Conservation (phyloP, 73 alveolate genomes). For the Paramecium sonneborni region DNA sequence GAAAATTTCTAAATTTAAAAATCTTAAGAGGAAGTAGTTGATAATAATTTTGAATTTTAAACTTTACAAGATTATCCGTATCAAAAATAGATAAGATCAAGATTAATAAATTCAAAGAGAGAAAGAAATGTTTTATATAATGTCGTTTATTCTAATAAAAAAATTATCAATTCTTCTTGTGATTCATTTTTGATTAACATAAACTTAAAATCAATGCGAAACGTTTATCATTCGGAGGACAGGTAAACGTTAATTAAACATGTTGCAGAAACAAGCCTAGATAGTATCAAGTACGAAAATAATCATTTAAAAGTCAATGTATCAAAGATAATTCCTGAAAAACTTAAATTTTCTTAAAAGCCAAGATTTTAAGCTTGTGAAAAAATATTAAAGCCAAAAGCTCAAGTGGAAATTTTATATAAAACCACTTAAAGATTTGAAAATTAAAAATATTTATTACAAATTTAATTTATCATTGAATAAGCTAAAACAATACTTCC, state of each 20-base stretch:
- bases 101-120: not conserved
- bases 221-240: not conserved
- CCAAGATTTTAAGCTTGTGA: not conserved
- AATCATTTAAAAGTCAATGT: not conserved
- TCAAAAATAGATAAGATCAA: not conserved
- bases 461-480: not conserved
- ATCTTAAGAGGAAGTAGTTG: not conserved
- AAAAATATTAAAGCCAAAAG: not conserved
- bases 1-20: not conserved
- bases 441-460: not conserved
- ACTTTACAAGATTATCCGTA: not conserved
- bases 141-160: not conserved
- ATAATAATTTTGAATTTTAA: not conserved
- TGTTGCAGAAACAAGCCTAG: not conserved
- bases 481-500: not conserved
- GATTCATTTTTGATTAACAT: not conserved
- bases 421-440: not conserved
- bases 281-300: not conserved
- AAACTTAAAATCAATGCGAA: not conserved
- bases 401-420: not conserved
- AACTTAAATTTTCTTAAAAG: not conserved
- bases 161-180: not conserved
- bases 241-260: not conserved
- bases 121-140: not conserved
- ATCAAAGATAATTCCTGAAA: not conserved